A percentile compares a stretch with the other conserved stretches of the same genome.
phyloP scores from a whole-genome alignment of 352 stramenopile genomes.

The Phytopythium sindhum region DNA sequence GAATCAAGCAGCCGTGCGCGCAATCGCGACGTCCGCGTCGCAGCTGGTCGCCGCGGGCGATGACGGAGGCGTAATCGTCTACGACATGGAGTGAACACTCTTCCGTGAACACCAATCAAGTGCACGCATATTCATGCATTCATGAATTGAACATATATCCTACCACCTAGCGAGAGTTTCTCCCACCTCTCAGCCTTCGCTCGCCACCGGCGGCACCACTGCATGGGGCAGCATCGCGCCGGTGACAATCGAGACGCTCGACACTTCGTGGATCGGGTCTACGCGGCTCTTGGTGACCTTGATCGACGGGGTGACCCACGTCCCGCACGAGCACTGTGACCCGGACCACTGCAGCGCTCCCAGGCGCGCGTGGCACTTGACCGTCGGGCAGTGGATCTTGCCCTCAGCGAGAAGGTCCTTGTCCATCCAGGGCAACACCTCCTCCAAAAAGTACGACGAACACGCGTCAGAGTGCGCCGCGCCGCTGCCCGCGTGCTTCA shows the following conservation, averaged over 20 bases:
- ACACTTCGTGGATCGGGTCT: conserved; percentile 30
- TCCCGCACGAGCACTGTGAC: conserved; percentile 79
- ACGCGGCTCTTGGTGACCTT: conserved; percentile 82
- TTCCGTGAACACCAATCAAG: no score
- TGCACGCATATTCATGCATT: not conserved
- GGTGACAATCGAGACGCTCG: conserved; percentile 29
- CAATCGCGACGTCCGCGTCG: conserved; percentile 45
- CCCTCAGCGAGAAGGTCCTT: conserved; percentile 49
- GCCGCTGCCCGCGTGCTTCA: conserved; percentile 39
- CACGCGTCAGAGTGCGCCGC: conserved; percentile 34
- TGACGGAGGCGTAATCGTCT: conserved; percentile 79
- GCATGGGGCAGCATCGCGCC: conserved; percentile 18
- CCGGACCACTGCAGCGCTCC: conserved; percentile 75
- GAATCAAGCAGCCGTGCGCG: conserved; percentile 75
- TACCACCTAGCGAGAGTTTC: not conserved
- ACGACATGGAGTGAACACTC: conserved; percentile 49
- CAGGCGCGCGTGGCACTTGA: conserved; percentile 67
- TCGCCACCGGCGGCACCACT: not conserved
- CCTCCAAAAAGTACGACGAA: conserved; percentile 71
- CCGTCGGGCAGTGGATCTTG: conserved; percentile 68
- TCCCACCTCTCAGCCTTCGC: not conserved
- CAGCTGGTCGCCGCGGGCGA: conserved; percentile 74
- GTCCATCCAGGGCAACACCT: conserved; percentile 75
- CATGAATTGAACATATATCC: not conserved
- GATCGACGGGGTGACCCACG: conserved; percentile 81